A percentile compares a stretch with the other conserved stretches of the same genome.
Evolutionary conservation across 108 stramenopile genomes (phyloP).

Genomic region (Hondaea fermentalgiana): DNA sequence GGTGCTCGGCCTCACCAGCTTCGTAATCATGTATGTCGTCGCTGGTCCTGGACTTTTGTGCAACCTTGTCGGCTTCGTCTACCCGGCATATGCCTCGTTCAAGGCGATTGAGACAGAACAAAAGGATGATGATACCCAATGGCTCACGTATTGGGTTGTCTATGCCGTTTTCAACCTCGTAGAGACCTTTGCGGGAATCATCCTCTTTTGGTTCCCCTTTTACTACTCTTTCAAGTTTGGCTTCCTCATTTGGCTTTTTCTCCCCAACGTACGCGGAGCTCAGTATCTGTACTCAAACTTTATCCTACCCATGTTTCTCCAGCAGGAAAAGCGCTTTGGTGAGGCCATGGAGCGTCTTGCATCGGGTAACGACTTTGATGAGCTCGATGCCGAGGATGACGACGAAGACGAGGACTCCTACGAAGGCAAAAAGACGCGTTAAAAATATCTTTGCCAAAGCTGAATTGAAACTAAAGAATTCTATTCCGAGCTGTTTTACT

Average conservation of each 20-base stretch:
- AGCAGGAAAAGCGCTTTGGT: conserved; percentile 68
- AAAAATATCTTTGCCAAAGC: background rate
- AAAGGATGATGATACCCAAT: conserved; percentile 75
- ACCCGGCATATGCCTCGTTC: conserved; percentile 74
- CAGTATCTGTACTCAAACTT: conserved; percentile 76
- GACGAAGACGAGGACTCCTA: background rate
- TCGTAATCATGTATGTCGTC: background rate
- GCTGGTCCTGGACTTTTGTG: conserved; percentile 38
- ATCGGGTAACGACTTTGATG: background rate
- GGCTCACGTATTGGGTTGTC: conserved; percentile 90
- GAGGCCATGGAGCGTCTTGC: conserved; percentile 56
- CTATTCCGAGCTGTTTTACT: no score
- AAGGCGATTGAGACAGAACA: conserved; percentile 71
- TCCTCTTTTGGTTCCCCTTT: conserved; percentile 86
- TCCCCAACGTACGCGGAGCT: conserved; percentile 77
- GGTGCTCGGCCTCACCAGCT: background rate
- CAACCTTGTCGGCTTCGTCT: conserved; percentile 78
- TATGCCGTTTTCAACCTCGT: conserved; percentile 80
- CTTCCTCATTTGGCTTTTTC: conserved; percentile 82
- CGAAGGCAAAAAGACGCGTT: background rate
- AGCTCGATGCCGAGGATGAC: background rate
- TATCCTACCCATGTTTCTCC: conserved; percentile 71
- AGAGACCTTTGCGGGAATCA: conserved; percentile 68
- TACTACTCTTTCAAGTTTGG: conserved; percentile 87
- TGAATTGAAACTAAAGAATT: no score